These are phyloP conservation scores for Botrytis hyacinthi DNA, from an alignment of 2,329 filamentous ascomycete species.

Conservation along the genomic window DNA sequence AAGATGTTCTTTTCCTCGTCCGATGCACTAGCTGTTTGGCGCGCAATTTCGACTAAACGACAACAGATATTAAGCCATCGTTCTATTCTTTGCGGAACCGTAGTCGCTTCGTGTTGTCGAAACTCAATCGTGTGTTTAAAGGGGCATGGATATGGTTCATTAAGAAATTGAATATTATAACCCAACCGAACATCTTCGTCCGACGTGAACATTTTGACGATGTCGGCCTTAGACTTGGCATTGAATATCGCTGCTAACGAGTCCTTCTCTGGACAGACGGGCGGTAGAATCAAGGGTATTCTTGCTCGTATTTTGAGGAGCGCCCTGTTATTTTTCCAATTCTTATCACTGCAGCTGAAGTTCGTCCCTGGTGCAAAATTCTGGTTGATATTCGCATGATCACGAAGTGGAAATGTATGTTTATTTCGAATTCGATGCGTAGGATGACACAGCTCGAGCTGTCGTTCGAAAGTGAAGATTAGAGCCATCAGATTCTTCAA, in stretches of 20 bases:
- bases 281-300: background rate
- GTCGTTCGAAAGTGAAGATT: slow-evolving; percentile 35
- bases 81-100: slow-evolving; percentile 21
- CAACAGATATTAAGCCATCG: slow-evolving; percentile 27
- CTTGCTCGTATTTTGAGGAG: background rate
- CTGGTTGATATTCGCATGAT: background rate
- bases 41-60: slow-evolving; percentile 24
- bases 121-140: slow-evolving; percentile 32
- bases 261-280: background rate
- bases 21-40: background rate
- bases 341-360: background rate
- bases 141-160: background rate
- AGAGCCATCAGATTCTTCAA: slow-evolving; percentile 37
- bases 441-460: slow-evolving; percentile 35
- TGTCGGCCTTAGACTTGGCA: background rate
- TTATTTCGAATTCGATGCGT: slow-evolving; percentile 1
- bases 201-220: background rate
- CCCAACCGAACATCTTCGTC: background rate
- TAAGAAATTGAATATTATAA: slow-evolving; percentile 2
- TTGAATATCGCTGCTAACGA: background rate
- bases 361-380: slow-evolving; percentile 4
- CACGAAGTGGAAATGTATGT: slow-evolving; percentile 6
- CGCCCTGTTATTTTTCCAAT: background rate
- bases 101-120: slow-evolving; percentile 28
- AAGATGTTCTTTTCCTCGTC: background rate